Evolutionary conservation across 2,329 filamentous ascomycete genomes (phyloP).

Genomic region (Neofusicoccum cordaticola): DNA sequence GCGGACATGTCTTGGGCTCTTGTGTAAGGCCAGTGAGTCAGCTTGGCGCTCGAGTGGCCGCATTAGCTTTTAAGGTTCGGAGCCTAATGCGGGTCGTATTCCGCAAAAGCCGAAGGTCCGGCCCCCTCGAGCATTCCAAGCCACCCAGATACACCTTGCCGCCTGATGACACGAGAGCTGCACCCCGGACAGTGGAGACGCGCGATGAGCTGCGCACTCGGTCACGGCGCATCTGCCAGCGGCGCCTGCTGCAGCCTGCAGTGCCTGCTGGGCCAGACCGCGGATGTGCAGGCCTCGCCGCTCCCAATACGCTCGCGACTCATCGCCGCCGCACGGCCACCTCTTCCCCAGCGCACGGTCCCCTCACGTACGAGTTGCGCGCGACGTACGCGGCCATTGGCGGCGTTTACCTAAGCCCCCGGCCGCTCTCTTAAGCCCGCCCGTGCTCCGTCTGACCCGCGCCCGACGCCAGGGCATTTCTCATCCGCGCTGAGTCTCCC

Average conservation of each 20-base stretch:
- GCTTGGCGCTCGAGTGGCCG: neutral
- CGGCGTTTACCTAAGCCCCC: neutral
- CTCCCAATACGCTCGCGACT: neutral
- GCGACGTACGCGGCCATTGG: neutral
- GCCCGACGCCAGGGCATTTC: neutral
- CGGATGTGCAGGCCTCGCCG: neutral
- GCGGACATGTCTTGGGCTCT: constrained; percentile 5
- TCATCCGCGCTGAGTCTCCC: neutral
- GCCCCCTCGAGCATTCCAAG: neutral
- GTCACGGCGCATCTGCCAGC: neutral
- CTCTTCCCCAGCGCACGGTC: neutral
- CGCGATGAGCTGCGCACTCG: neutral
- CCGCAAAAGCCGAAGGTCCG: neutral
- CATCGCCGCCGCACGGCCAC: neutral
- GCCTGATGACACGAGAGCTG: neutral
- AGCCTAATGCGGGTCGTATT: constrained; percentile 10
- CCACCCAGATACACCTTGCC: neutral
- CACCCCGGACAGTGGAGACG: neutral
- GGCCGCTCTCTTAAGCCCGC: neutral
- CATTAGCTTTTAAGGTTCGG: constrained; percentile 9
- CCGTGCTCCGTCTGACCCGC: neutral
- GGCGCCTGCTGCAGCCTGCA: neutral
- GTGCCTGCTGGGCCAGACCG: neutral
- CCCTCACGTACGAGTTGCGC: too few species aligned
- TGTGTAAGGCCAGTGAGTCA: neutral